These are phyloP conservation scores for Epichloe glyceriae DNA, from an alignment of 2,329 filamentous ascomycete genomes.

Conservation along the genomic window DNA sequence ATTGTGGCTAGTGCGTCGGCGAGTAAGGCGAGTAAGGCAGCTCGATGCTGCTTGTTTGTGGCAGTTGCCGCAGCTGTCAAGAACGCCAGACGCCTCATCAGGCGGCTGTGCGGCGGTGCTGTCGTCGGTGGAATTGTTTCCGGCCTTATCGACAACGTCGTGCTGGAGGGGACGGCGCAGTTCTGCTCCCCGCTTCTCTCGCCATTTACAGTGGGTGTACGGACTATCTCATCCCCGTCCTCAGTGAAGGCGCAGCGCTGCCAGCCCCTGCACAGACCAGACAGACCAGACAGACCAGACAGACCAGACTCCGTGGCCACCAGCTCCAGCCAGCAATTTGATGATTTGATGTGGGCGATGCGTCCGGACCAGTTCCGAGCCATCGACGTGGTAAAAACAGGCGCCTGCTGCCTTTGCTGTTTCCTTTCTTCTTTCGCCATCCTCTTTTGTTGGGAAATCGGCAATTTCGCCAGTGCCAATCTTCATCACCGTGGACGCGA, in stretches of 20 bases:
- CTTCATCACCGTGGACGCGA: background rate
- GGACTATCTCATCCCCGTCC: background rate
- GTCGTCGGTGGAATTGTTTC: too few relatives aligned
- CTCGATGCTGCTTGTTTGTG: too few relatives aligned
- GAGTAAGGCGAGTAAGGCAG: background rate
- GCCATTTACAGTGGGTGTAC: too few relatives aligned
- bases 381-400: background rate
- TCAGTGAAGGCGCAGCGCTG: background rate
- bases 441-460: background rate
- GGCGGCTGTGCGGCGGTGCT: too few relatives aligned
- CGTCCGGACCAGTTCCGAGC: slow-evolving; percentile 3
- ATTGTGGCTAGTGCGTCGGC: background rate
- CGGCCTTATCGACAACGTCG: too few relatives aligned
- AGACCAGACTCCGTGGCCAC: background rate
- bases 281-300: too few relatives aligned
- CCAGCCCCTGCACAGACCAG: background rate
- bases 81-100: too few relatives aligned
- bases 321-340: background rate
- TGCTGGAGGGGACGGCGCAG: too few relatives aligned
- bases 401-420: background rate
- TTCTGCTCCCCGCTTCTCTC: too few relatives aligned
- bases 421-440: background rate
- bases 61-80: too few relatives aligned
- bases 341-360: background rate
- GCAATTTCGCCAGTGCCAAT: background rate